Evolutionary conservation across 257 asterid species (phyloP).

Genomic region (Solanum clarkiae): DNA sequence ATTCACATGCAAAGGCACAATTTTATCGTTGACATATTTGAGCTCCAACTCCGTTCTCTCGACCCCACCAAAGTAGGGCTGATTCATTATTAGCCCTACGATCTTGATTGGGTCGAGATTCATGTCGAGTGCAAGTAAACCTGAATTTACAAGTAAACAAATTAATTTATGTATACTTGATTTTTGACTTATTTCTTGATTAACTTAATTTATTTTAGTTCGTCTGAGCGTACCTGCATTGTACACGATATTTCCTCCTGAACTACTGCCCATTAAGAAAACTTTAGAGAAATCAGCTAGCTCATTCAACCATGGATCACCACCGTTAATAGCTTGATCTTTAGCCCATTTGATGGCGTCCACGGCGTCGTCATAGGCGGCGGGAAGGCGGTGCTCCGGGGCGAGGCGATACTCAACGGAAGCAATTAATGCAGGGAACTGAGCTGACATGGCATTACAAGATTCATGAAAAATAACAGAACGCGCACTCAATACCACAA

Average conservation of each 20-base stretch:
- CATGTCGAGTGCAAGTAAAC: conserved; percentile 15
- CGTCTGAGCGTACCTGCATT: conserved; percentile 1
- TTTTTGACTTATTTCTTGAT: neutral
- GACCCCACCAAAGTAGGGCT: conserved; percentile 51
- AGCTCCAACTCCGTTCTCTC: conserved; percentile 41
- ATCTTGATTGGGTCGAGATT: conserved; percentile 36
- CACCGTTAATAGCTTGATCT: conserved; percentile 10
- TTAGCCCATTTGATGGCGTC: conserved; percentile 48
- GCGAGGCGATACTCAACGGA: conserved; percentile 58
- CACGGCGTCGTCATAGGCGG: conserved; percentile 64
- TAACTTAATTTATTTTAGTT: neutral
- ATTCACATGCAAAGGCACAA: conserved; percentile 29
- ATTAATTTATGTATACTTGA: neutral
- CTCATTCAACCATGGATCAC: conserved; percentile 41
- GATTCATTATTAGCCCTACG: conserved; percentile 46
- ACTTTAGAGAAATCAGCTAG: conserved; percentile 37
- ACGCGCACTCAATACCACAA: conserved; percentile 26
- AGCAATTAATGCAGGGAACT: conserved; percentile 42
- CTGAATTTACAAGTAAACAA: neutral
- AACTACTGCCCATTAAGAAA: conserved; percentile 56
- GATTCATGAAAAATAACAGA: conserved; percentile 18
- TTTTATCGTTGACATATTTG: conserved; percentile 8
- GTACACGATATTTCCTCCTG: conserved; percentile 53
- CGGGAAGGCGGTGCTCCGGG: conserved; percentile 71
- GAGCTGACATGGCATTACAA: conserved; percentile 20